Percentiles rank a stretch among this genome's conserved stretches.
These are phyloP conservation scores for Trichoderma gamsii DNA, from an alignment of 495 filamentous ascomycete genomes.

Conservation along the genomic window DNA sequence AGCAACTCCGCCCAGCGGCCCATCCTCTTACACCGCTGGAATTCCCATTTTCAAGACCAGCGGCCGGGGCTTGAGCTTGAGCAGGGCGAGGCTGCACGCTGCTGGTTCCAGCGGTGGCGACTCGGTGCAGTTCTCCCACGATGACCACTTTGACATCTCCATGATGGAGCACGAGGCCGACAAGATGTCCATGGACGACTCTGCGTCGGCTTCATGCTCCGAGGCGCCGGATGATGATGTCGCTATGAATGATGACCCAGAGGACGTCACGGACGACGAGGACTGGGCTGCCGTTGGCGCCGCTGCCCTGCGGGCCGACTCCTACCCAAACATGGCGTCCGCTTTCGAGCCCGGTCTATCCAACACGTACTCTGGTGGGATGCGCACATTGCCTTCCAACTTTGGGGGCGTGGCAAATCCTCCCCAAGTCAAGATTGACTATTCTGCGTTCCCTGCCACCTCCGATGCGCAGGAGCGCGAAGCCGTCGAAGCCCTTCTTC, in stretches of 20 bases:
- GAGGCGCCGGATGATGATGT: slow-evolving; percentile 69
- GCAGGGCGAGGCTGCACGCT: slow-evolving; percentile 41
- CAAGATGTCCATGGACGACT: slow-evolving; percentile 86
- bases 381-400: slow-evolving; percentile 41
- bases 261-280: slow-evolving; percentile 92
- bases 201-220: slow-evolving; percentile 65
- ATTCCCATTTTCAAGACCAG: slow-evolving; percentile 59
- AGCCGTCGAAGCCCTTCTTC: slow-evolving; percentile 76
- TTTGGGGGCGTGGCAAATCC: slow-evolving; percentile 41
- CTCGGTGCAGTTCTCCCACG: slow-evolving; percentile 68
- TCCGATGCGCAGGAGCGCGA: slow-evolving; percentile 70
- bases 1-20: slow-evolving; percentile 43
- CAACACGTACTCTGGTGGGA: slow-evolving; percentile 27
- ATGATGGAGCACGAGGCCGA: slow-evolving; percentile 86
- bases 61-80: slow-evolving; percentile 38
- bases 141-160: slow-evolving; percentile 52
- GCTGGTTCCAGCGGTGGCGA: slow-evolving; percentile 57
- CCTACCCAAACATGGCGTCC: slow-evolving; percentile 40
- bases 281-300: slow-evolving; percentile 92
- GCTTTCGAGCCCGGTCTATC: slow-evolving; percentile 23
- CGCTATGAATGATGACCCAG: slow-evolving; percentile 58
- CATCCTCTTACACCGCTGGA: slow-evolving; percentile 49
- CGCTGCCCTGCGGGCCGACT: slow-evolving; percentile 70
- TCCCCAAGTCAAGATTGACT: slow-evolving; percentile 43
- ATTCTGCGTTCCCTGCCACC: slow-evolving; percentile 45